Conservation (phyloP, 148 eudicot species). For the Bassia scoparia region DNA sequence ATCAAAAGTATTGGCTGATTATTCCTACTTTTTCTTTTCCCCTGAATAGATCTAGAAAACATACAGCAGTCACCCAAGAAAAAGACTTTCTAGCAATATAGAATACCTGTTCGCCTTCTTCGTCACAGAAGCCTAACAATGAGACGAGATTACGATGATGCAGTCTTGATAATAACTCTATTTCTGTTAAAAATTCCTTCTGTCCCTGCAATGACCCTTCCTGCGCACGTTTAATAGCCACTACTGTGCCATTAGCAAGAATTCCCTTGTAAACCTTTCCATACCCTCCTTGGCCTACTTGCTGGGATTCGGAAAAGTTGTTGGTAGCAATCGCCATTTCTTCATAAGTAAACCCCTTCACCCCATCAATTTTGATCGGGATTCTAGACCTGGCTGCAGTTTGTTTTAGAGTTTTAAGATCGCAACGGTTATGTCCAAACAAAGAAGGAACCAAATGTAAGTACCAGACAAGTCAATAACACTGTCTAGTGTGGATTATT, state of each 20-base stretch:
- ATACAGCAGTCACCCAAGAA: no score
- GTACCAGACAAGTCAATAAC: not conserved
- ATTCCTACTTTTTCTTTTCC: no score
- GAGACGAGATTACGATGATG: conserved; percentile 77
- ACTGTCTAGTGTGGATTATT: not conserved
- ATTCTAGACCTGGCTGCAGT: conserved; percentile 36
- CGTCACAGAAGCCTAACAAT: conserved; percentile 67
- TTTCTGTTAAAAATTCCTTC: conserved; percentile 70
- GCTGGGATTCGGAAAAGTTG: conserved; percentile 38
- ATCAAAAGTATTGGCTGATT: no score
- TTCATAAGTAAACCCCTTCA: conserved; percentile 45
- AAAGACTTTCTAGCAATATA: no score
- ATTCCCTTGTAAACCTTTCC: conserved; percentile 76
- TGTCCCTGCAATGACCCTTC: conserved; percentile 81
- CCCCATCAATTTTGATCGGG: conserved; percentile 55
- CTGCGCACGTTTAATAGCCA: conserved; percentile 78
- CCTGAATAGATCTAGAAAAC: no score
- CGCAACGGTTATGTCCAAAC: not conserved
- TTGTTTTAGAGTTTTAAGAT: not conserved
- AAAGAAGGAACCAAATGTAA: not conserved
- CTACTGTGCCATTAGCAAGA: conserved; percentile 52
- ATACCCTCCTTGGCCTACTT: conserved; percentile 84
- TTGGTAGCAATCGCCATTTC: conserved; percentile 60
- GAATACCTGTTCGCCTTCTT: conserved; percentile 80
- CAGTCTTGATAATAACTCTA: conserved; percentile 65